Conservation (phyloP, 169 alveolate genomes). For the Cryptosporidium viatorum region DNA sequence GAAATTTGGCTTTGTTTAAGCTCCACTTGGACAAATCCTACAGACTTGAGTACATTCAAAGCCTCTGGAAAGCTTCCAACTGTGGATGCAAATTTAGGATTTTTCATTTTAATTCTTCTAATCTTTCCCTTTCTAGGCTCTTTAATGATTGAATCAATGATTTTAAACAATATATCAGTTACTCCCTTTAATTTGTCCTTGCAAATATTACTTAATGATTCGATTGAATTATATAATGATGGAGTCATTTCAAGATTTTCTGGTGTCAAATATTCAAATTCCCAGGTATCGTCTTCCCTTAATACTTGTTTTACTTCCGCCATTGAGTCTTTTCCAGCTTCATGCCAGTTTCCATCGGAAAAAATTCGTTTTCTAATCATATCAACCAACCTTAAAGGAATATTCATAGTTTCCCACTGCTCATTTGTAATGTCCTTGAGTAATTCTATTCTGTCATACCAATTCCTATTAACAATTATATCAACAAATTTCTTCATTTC, state of each 20-base stretch:
- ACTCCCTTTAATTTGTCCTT: slow-evolving; percentile 3
- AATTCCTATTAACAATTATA: slow-evolving; percentile 46
- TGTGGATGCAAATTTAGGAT: slow-evolving; percentile 51
- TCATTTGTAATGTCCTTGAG: slow-evolving; percentile 28
- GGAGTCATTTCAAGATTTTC: slow-evolving; percentile 32
- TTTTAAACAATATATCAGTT: slow-evolving; percentile 21
- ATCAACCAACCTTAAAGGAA: slow-evolving; percentile 51
- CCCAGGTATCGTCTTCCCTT: slow-evolving; percentile 31
- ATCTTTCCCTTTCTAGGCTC: slow-evolving; percentile 52
- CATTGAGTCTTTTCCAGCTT: not conserved
- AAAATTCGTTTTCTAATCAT: not conserved
- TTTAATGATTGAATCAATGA: slow-evolving; percentile 47
- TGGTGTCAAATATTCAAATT: slow-evolving; percentile 54
- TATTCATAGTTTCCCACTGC: slow-evolving; percentile 62
- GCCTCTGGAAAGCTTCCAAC: slow-evolving; percentile 44
- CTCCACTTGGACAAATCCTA: slow-evolving; percentile 26
- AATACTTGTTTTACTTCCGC: not conserved
- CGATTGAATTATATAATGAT: slow-evolving; percentile 37
- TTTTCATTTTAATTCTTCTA: slow-evolving; percentile 45
- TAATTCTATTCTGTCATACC: slow-evolving; percentile 57
- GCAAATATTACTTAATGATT: slow-evolving; percentile 1
- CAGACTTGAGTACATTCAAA: slow-evolving; percentile 50
- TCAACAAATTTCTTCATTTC: slow-evolving; percentile 60
- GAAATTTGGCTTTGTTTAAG: not conserved
- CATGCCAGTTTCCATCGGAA: not conserved